These are phyloP conservation scores for Chytriomyces sp. DNA, from an alignment of 192 early-diverging fungal genomes.

Conservation along the genomic window DNA sequence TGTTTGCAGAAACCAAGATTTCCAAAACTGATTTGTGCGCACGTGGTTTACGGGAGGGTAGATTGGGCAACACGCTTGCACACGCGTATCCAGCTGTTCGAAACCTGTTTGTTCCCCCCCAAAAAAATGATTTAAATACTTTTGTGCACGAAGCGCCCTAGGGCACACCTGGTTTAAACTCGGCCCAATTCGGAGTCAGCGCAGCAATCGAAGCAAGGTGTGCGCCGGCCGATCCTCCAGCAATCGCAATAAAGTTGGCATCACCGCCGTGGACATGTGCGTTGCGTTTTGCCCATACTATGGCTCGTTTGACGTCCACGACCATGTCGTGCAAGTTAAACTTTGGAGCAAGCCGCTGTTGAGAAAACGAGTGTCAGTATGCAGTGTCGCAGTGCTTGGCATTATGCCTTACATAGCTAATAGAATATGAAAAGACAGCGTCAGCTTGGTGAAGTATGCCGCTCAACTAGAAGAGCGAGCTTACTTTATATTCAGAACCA, in stretches of 20 bases:
- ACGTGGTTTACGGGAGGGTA: slow-evolving; percentile 57
- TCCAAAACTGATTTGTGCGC: slow-evolving; percentile 46
- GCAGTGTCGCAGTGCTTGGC: no score
- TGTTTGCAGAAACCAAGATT: slow-evolving; percentile 49
- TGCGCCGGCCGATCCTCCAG: slow-evolving; percentile 61
- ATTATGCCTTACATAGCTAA: not conserved
- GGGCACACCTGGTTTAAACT: slow-evolving; percentile 44
- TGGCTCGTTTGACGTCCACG: slow-evolving; percentile 69
- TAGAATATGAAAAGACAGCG: not conserved
- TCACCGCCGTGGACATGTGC: slow-evolving; percentile 69
- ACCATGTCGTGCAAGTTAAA: slow-evolving; percentile 62
- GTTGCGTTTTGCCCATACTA: slow-evolving; percentile 71
- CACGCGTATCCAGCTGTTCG: slow-evolving; percentile 52
- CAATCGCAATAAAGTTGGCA: slow-evolving; percentile 64
- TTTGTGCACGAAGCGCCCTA: slow-evolving; percentile 11
- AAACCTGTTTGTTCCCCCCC: slow-evolving; percentile 3
- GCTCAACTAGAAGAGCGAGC: not conserved
- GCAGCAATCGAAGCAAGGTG: slow-evolving; percentile 63
- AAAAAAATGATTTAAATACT: not conserved
- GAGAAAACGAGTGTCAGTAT: not conserved
- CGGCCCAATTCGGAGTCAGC: slow-evolving; percentile 52
- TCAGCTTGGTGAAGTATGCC: no score
- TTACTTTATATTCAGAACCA: slow-evolving; percentile 67
- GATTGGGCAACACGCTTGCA: slow-evolving; percentile 60
- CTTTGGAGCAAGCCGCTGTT: slow-evolving; percentile 50